Evolutionary conservation across 257 asterid genomes (phyloP).

Genomic region (Solanum paucissectum): DNA sequence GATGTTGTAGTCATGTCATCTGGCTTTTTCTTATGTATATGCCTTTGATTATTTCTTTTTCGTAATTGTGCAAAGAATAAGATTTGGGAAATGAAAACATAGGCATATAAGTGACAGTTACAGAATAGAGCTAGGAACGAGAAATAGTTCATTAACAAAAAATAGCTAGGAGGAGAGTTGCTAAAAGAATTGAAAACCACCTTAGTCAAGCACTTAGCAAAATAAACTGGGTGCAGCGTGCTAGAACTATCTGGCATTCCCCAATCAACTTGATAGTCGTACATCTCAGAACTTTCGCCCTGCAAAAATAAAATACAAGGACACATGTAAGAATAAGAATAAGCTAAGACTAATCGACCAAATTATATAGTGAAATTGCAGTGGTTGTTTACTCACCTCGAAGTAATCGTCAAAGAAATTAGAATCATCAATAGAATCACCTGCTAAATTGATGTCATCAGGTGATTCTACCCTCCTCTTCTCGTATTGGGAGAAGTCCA

Average conservation of each 20-base stretch:
- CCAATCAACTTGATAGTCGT: slow-evolving; percentile 35
- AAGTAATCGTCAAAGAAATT: slow-evolving; percentile 29
- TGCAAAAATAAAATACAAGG: slow-evolving; percentile 6
- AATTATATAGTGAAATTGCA: background rate
- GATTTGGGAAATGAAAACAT: background rate
- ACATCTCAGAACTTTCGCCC: slow-evolving; percentile 40
- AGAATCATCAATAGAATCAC: slow-evolving; percentile 33
- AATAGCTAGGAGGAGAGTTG: background rate
- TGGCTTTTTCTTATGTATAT: background rate
- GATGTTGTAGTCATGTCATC: background rate
- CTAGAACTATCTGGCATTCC: slow-evolving; percentile 43
- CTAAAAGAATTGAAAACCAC: slow-evolving; percentile 21
- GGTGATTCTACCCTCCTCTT: slow-evolving; percentile 34
- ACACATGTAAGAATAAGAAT: background rate
- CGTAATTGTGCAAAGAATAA: background rate
- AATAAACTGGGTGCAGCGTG: slow-evolving; percentile 64
- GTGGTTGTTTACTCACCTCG: slow-evolving; percentile 32
- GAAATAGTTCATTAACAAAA: background rate
- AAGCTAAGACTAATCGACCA: background rate
- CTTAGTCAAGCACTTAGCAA: slow-evolving; percentile 69
- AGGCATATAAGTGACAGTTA: background rate
- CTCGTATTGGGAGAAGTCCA: slow-evolving; percentile 55
- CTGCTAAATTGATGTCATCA: slow-evolving; percentile 28
- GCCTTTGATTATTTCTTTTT: background rate
- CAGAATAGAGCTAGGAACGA: background rate